Conservation (phyloP, 2,329 filamentous ascomycete genomes). For the Knufia fluminis region DNA sequence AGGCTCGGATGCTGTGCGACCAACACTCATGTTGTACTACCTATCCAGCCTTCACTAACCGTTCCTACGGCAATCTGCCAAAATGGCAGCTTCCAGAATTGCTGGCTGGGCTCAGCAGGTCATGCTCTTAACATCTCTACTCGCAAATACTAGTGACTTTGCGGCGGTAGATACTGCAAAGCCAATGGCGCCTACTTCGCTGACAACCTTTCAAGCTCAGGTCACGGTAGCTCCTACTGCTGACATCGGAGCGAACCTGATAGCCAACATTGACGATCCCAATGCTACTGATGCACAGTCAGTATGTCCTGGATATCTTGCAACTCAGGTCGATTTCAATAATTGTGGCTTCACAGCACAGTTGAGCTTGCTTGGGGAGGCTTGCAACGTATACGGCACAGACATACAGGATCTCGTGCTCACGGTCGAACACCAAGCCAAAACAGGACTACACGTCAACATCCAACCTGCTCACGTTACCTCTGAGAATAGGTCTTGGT, state of each 20-base stretch:
- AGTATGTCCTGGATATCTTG: constrained; percentile 54
- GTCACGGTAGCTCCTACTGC: constrained; percentile 43
- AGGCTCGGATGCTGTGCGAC: neutral
- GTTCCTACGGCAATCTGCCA: neutral
- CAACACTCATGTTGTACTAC: neutral
- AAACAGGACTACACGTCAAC: constrained; percentile 58
- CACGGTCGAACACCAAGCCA: constrained; percentile 57
- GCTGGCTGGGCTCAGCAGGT: constrained; percentile 1
- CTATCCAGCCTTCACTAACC: neutral
- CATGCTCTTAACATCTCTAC: constrained; percentile 4
- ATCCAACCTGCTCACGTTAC: constrained; percentile 59
- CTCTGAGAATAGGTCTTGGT: constrained; percentile 55
- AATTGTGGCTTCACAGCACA: constrained; percentile 43
- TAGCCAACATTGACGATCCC: constrained; percentile 58
- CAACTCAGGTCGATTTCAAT: constrained; percentile 40
- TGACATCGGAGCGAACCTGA: constrained; percentile 38
- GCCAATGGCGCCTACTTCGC: neutral
- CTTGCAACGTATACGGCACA: constrained; percentile 67
- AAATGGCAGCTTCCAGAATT: neutral
- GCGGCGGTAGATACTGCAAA: neutral
- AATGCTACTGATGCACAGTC: constrained; percentile 53
- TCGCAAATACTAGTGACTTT: constrained; percentile 7
- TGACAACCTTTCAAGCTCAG: constrained; percentile 10
- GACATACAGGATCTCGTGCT: constrained; percentile 61
- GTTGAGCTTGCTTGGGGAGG: constrained; percentile 42